A percentile compares a stretch with the other conserved stretches of the same genome.
phyloP scores from a whole-genome alignment of 2,329 filamentous ascomycete species.

The Dactylella cylindrospora region DNA sequence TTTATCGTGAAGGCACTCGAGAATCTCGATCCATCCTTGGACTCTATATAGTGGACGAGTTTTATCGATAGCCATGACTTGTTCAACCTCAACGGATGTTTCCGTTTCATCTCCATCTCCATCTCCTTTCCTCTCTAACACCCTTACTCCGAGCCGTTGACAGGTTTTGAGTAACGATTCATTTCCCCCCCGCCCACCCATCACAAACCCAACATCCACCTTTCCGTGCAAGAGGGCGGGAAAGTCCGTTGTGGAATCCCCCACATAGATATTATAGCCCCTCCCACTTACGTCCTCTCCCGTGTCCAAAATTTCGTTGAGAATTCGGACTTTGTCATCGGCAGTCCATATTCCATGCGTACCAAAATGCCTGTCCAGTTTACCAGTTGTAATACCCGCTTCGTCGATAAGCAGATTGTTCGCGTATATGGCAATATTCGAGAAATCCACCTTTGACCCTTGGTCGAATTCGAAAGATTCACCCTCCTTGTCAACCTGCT shows the following conservation, averaged over 20 bases:
- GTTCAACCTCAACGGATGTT: neutral
- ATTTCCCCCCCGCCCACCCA: conserved; percentile 30
- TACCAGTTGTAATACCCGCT: conserved; percentile 21
- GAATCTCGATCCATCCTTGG: conserved; percentile 20
- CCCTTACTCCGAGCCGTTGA: conserved; percentile 22
- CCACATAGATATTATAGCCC: conserved; percentile 30
- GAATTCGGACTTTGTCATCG: conserved; percentile 32
- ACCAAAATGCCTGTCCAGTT: conserved; percentile 27
- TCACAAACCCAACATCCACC: conserved; percentile 25
- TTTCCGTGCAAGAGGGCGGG: conserved; percentile 25
- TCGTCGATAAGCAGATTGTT: conserved; percentile 22
- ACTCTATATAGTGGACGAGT: conserved; percentile 9
- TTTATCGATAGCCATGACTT: conserved; percentile 2
- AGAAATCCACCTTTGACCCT: conserved; percentile 3
- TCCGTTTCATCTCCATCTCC: conserved; percentile 3
- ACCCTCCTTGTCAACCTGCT: conserved; percentile 9
- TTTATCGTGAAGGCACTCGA: conserved; percentile 19
- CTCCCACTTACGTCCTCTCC: neutral
- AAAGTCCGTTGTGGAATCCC: conserved; percentile 38
- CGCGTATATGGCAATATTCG: conserved; percentile 28
- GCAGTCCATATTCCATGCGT: conserved; percentile 31
- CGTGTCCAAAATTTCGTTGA: conserved; percentile 12
- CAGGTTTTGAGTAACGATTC: conserved; percentile 20
- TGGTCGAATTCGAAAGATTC: neutral
- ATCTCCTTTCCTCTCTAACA: conserved; percentile 10